A percentile compares a stretch with the other conserved stretches of the same genome.
These are phyloP conservation scores for Backusella circina DNA, from an alignment of 192 early-diverging fungal species.

Conservation along the genomic window DNA sequence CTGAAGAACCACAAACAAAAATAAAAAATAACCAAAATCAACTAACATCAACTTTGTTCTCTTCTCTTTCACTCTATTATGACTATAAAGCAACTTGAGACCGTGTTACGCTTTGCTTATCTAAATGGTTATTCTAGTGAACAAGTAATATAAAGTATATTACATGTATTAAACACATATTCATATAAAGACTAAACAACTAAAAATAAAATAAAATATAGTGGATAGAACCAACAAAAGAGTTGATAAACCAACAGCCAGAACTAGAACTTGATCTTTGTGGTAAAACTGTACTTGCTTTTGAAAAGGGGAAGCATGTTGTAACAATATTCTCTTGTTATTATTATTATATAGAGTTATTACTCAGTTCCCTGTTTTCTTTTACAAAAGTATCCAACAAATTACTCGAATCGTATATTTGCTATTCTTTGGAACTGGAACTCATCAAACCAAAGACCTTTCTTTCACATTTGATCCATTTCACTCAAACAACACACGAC, in stretches of 20 bases:
- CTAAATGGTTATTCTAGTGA: conserved; percentile 13
- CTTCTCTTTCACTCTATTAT: neutral
- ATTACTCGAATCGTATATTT: conserved; percentile 30
- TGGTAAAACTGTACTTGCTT: neutral
- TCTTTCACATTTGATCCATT: neutral
- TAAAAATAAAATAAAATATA: neutral
- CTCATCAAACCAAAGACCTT: conserved; percentile 13
- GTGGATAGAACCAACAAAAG: conserved; percentile 21
- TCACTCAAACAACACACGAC: conserved; percentile 1
- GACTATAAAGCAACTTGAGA: conserved; percentile 14
- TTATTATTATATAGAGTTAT: conserved; percentile 6
- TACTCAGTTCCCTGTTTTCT: conserved; percentile 25
- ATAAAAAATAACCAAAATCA: neutral
- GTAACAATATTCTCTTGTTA: neutral
- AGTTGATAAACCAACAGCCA: conserved; percentile 11
- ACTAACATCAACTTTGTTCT: neutral
- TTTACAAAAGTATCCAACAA: conserved; percentile 2
- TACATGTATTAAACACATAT: neutral
- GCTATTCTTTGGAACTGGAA: conserved; percentile 1
- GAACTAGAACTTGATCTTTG: conserved; percentile 14
- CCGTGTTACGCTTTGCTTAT: conserved; percentile 23
- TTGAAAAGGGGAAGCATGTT: neutral
- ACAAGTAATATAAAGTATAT: conserved; percentile 6
- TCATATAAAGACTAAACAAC: neutral
- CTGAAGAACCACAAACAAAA: neutral